phyloP scores from a whole-genome alignment of 2,329 filamentous ascomycete species.

The Penicillium janthinellum region DNA sequence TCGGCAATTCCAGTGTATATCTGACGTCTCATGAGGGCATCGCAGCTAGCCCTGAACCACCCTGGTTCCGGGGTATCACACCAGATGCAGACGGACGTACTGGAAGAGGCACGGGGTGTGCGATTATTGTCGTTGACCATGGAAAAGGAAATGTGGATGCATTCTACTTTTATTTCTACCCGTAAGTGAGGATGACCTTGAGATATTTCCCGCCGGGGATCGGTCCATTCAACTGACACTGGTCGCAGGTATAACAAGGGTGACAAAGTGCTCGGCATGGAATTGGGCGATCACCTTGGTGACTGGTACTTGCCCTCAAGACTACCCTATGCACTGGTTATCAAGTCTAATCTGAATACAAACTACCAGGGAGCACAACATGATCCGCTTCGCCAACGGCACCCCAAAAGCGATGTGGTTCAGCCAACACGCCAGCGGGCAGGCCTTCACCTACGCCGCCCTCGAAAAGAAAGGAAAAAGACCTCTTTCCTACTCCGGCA shows the following conservation, averaged over 20 bases:
- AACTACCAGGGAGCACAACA: constrained; percentile 61
- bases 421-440: constrained; percentile 63
- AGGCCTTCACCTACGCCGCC: constrained; percentile 62
- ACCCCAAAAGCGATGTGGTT: constrained; percentile 61
- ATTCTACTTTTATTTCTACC: constrained; percentile 66
- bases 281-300: constrained; percentile 64
- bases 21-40: constrained; percentile 54
- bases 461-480: constrained; percentile 57
- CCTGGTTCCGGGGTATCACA: constrained; percentile 55
- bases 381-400: constrained; percentile 64
- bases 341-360: neutral
- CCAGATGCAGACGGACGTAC: constrained; percentile 57
- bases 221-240: neutral
- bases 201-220: neutral
- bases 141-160: constrained; percentile 57
- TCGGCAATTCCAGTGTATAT: constrained; percentile 51
- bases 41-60: constrained; percentile 42
- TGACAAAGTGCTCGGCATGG: constrained; percentile 51
- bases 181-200: constrained; percentile 36
- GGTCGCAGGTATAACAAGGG: constrained; percentile 53
- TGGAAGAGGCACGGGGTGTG: constrained; percentile 51
- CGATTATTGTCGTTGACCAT: constrained; percentile 62
- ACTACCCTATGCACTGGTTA: neutral
- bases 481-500: constrained; percentile 60
- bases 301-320: constrained; percentile 52